Percentiles rank a stretch among this genome's conserved stretches.
Conservation (phyloP, 768 basidiomycete genomes). For the Lactarius sp. region DNA sequence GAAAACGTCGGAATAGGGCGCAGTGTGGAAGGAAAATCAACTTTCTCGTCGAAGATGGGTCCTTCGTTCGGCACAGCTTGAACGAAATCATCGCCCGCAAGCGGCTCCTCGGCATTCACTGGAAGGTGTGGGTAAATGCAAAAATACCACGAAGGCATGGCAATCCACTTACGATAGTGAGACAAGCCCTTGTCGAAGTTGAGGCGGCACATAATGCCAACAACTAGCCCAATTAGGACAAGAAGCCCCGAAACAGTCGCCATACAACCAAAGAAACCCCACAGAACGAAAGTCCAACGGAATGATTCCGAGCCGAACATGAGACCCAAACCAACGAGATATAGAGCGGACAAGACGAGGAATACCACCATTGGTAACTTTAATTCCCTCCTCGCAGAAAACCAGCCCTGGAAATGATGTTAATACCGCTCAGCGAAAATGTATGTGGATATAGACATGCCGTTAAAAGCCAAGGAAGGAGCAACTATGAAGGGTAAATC, state of each 20-base stretch:
- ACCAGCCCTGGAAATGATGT: conserved; percentile 55
- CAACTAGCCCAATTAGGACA: conserved; percentile 47
- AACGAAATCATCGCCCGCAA: conserved; percentile 42
- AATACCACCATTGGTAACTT: conserved; percentile 57
- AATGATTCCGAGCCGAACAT: conserved; percentile 73
- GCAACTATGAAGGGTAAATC: conserved; percentile 39
- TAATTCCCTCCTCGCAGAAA: conserved; percentile 63
- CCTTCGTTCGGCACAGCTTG: conserved; percentile 29
- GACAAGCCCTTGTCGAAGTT: conserved; percentile 77
- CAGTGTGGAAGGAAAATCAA: conserved; percentile 55
- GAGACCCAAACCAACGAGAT: conserved; percentile 63
- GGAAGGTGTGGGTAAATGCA: not conserved
- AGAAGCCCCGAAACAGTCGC: conserved; percentile 53
- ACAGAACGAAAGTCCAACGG: conserved; percentile 69
- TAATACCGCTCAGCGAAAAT: not conserved
- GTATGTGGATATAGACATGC: conserved; percentile 33
- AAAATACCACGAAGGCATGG: conserved; percentile 1
- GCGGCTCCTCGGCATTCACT: conserved; percentile 55
- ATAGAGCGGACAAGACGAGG: conserved; percentile 52
- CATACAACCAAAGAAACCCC: conserved; percentile 70
- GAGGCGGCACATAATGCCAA: conserved; percentile 62
- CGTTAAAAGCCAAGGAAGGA: conserved; percentile 65
- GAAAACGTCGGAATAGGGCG: conserved; percentile 53
- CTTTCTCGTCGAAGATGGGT: conserved; percentile 43
- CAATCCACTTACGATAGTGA: conserved; percentile 50